These are phyloP conservation scores for Penicillium concentricum DNA, from an alignment of 2,329 filamentous ascomycete genomes.

Conservation along the genomic window DNA sequence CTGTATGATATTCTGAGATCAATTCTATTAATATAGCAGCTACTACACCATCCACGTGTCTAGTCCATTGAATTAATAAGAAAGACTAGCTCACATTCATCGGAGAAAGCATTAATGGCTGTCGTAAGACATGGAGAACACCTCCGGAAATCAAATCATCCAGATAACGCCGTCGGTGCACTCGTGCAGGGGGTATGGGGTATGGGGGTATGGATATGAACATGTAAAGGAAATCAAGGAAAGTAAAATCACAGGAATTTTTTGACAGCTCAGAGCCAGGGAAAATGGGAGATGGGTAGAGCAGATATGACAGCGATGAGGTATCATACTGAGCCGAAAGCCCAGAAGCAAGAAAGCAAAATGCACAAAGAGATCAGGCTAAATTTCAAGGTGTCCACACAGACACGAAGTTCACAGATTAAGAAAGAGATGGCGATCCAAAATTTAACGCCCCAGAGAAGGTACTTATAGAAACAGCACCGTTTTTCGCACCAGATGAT, in stretches of 20 bases:
- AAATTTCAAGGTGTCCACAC: constrained; percentile 41
- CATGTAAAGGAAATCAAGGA: constrained; percentile 16
- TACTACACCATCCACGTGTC: background rate
- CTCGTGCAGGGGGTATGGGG: constrained; percentile 18
- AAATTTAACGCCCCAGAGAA: constrained; percentile 15
- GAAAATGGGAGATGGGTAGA: constrained; percentile 14
- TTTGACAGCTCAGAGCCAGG: constrained; percentile 10
- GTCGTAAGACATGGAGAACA: constrained; percentile 23
- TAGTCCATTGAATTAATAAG: constrained; percentile 6
- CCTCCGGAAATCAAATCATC: constrained; percentile 21
- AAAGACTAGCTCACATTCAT: constrained; percentile 12
- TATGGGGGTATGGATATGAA: constrained; percentile 12
- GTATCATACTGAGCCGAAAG: constrained; percentile 30
- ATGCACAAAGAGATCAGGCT: constrained; percentile 18
- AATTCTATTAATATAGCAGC: background rate
- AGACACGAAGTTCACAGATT: constrained; percentile 23
- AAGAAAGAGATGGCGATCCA: constrained; percentile 29
- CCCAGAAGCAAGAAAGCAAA: constrained; percentile 21
- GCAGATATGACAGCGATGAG: constrained; percentile 22
- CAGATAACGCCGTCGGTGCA: constrained; percentile 22
- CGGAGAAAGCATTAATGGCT: constrained; percentile 13
- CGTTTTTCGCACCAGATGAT: constrained; percentile 1
- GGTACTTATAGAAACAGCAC: constrained; percentile 13
- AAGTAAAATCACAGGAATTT: constrained; percentile 23
- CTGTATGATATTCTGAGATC: background rate